Evolutionary conservation across 164 flowering plant genomes (phyloP).

Genomic region (Vitis riparia): DNA sequence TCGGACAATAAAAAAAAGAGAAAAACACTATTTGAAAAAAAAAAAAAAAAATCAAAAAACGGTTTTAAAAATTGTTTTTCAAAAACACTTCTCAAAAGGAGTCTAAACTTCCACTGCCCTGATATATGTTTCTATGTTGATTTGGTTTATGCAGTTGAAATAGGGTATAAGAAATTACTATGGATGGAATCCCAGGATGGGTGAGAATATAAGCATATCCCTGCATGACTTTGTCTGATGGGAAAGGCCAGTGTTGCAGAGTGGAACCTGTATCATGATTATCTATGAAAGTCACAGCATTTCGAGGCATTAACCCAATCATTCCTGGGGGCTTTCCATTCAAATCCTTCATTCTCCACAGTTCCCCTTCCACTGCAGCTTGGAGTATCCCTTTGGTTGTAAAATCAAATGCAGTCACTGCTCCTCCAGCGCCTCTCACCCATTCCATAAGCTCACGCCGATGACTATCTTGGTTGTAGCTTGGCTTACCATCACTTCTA

Average conservation of each 20-base stretch:
- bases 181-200: conserved; percentile 74
- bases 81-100: too few species aligned
- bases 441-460: conserved; percentile 45
- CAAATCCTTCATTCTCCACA: conserved; percentile 62
- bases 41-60: neutral
- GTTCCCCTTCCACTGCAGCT: conserved; percentile 58
- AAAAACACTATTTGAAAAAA: too few species aligned
- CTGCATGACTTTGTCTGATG: conserved; percentile 71
- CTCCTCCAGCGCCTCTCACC: conserved; percentile 55
- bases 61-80: neutral
- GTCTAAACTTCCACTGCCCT: too few species aligned
- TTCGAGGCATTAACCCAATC: conserved; percentile 58
- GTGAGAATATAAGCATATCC: conserved; percentile 87
- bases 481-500: conserved; percentile 42
- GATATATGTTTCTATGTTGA: too few species aligned
- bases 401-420: conserved; percentile 66
- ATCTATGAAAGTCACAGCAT: conserved; percentile 77
- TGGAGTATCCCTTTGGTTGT: conserved; percentile 83
- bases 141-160: too few species aligned
- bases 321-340: conserved; percentile 72
- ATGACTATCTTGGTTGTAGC: conserved; percentile 49
- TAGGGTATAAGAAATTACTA: conserved; percentile 36
- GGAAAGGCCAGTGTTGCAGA: conserved; percentile 68
- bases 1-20: too few species aligned
- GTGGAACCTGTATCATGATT: conserved; percentile 84